Percentiles rank a stretch among this genome's conserved stretches.
phyloP scores from a whole-genome alignment of 2,329 filamentous ascomycete genomes.

The Verruconis gallopava region DNA sequence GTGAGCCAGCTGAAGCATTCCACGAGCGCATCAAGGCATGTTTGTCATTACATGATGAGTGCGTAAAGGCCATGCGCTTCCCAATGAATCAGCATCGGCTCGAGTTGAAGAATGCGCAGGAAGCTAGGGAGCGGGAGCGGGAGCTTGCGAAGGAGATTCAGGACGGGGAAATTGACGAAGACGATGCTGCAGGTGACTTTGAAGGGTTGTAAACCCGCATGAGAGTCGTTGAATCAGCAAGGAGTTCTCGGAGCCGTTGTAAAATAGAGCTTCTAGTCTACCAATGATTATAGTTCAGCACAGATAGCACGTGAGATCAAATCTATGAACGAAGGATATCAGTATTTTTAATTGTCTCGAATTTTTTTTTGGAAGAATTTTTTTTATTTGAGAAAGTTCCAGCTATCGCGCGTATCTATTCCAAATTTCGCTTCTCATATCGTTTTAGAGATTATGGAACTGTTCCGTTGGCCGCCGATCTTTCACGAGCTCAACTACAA shows the following conservation, averaged over 20 bases:
- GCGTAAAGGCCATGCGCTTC: conserved; percentile 98
- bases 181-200: conserved; percentile 90
- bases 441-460: too few relatives aligned
- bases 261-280: too few relatives aligned
- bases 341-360: too few relatives aligned
- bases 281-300: too few relatives aligned
- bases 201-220: conserved; percentile 69
- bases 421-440: too few relatives aligned
- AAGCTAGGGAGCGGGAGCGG: conserved; percentile 89
- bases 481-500: too few relatives aligned
- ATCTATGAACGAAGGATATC: too few relatives aligned
- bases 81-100: conserved; percentile 98
- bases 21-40: conserved; percentile 92
- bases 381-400: too few relatives aligned
- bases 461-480: too few relatives aligned
- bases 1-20: conserved; percentile 93
- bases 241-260: neutral
- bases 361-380: too few relatives aligned
- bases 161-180: conserved; percentile 91
- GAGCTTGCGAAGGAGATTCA: conserved; percentile 99
- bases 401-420: too few relatives aligned
- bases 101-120: conserved; percentile 95
- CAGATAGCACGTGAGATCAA: too few relatives aligned
- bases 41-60: conserved; percentile 87
- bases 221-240: neutral